Base-by-base conservation (phyloP, 139 green algal species). In the Raphidocelis subcapitata region DNA sequence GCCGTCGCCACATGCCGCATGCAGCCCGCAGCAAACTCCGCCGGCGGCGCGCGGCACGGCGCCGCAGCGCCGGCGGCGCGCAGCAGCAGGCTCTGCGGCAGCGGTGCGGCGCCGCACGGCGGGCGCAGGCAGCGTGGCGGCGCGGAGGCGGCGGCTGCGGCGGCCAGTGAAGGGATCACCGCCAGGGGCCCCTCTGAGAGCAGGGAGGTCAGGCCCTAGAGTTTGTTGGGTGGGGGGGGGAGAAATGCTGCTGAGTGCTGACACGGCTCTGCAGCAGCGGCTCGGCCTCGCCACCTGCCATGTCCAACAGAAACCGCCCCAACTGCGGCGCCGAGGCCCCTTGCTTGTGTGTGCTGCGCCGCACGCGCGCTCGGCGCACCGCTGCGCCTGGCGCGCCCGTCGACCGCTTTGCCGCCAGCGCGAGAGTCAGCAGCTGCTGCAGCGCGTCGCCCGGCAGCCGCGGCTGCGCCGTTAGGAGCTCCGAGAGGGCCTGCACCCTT, bases 371-470 rank as follows among this genome's bases (percentile, higher is more conserved):
- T 20, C 44, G 26, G 44, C 49, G 35, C 33, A 81, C 75, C 75
- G 76, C 41, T 5, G 76, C 66, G 20, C 55, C 41, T 5, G 74
- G 60, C 24, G 56, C 32, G 18, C 63, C 66, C 3, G n/a, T 26
- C 31, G 67, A 35, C 70, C 68, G 67, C 44, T 77, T 67, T 12
- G 55, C 37, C 35, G 41, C 61, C 71, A 92, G 67, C 10, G 84
- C 63, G 44, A 80, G 79, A 20, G 62, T 65, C 62, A 91, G 79
- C 35, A 86, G 64, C 32, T 70, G 63, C 29, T 71, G 65, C 55
- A 92, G 69, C 0, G 73, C 76, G 16, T 70, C 57, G 15, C 72
- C 37, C 5, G 79, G 76, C 20, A 92, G 51, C 33, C 85, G 76
- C 12, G 57, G 8, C 35, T 85, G 79, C 55, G 64, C 72, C 51